These are phyloP conservation scores for Metarhizium sp. DNA, from an alignment of 2,329 filamentous ascomycete genomes.

Conservation along the genomic window DNA sequence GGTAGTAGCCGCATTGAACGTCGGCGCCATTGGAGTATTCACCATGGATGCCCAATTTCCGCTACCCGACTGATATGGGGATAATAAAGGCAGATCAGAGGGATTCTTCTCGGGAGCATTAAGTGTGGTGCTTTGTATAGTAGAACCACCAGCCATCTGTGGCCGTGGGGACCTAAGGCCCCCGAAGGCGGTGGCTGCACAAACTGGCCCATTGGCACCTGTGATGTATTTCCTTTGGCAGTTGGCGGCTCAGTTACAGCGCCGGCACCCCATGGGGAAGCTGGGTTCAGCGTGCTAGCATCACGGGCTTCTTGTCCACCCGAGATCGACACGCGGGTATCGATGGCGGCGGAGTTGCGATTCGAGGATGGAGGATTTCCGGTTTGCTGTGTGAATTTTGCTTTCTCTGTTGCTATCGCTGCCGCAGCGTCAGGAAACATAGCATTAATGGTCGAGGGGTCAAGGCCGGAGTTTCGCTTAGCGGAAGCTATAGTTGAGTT, in stretches of 20 bases:
- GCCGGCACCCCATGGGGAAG: slow-evolving; percentile 71
- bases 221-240: slow-evolving; percentile 69
- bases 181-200: slow-evolving; percentile 69
- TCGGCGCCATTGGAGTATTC: slow-evolving; percentile 90
- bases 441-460: slow-evolving; percentile 86
- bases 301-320: slow-evolving; percentile 33
- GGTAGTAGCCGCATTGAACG: slow-evolving; percentile 53
- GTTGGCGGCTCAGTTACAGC: slow-evolving; percentile 40
- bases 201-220: slow-evolving; percentile 89
- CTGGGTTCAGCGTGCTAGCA: slow-evolving; percentile 14
- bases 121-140: slow-evolving; percentile 77
- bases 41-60: slow-evolving; percentile 98
- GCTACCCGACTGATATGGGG: slow-evolving; percentile 69
- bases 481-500: slow-evolving; percentile 62
- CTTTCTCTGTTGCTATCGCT: slow-evolving; percentile 97
- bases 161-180: slow-evolving; percentile 73
- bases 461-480: slow-evolving; percentile 91
- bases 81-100: slow-evolving; percentile 73
- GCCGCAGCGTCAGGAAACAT: slow-evolving; percentile 99
- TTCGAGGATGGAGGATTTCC: slow-evolving; percentile 85
- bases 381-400: slow-evolving; percentile 92
- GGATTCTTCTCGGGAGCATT: slow-evolving; percentile 57
- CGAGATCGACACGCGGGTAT: slow-evolving; percentile 67
- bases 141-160: slow-evolving; percentile 54
- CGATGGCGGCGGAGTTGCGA: slow-evolving; percentile 77